Conservation (phyloP, 768 basidiomycete species). For the Fomitopsis serialis region DNA sequence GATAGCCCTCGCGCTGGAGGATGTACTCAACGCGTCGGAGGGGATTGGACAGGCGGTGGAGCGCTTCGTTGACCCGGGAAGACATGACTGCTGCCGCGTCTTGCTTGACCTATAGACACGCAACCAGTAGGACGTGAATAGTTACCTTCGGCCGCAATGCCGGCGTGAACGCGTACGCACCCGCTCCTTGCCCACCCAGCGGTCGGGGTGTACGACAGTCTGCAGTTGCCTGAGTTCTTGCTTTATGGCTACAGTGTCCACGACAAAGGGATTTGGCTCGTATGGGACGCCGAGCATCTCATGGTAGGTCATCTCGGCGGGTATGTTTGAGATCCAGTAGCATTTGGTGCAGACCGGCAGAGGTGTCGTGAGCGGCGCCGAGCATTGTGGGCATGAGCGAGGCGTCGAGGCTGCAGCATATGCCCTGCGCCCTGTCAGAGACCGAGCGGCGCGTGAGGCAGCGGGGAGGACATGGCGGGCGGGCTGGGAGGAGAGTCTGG, state of each 20-base stretch:
- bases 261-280: constrained; percentile 61
- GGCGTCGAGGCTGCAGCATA: background rate
- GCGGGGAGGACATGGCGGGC: background rate
- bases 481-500: constrained; percentile 3
- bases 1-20: constrained; percentile 53
- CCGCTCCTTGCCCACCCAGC: constrained; percentile 65
- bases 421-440: background rate
- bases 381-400: constrained; percentile 57
- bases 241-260: constrained; percentile 59
- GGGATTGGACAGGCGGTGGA: constrained; percentile 69
- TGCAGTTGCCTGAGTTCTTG: constrained; percentile 68
- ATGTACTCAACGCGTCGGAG: constrained; percentile 79
- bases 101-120: constrained; percentile 40
- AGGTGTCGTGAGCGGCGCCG: constrained; percentile 48
- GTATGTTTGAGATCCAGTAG: constrained; percentile 56
- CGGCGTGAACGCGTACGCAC: constrained; percentile 32
- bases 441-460: background rate
- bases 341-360: constrained; percentile 78
- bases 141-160: background rate
- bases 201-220: constrained; percentile 79
- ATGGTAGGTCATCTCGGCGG: constrained; percentile 53
- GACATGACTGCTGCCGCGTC: constrained; percentile 63
- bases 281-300: constrained; percentile 62
- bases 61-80: constrained; percentile 76
- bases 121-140: background rate